Conservation (phyloP, 768 basidiomycete genomes). For the Tylopilus vinaceipallidus region DNA sequence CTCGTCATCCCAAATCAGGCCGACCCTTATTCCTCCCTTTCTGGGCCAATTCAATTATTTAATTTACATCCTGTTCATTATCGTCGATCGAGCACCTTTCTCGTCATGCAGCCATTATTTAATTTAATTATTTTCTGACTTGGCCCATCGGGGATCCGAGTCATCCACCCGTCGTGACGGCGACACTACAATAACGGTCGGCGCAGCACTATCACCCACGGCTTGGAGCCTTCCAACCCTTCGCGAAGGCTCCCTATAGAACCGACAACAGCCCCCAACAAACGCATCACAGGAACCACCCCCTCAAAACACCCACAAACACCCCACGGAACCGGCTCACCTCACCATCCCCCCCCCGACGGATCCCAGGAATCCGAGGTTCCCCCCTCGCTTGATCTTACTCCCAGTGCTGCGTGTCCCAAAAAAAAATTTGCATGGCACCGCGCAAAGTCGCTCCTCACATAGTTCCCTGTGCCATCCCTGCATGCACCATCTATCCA, state of each 20-base stretch:
- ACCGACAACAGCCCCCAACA: slow-evolving; percentile 8
- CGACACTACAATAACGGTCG: slow-evolving; percentile 8
- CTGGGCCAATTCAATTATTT: slow-evolving; percentile 31
- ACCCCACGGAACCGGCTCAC: slow-evolving; percentile 30
- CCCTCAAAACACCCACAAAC: slow-evolving; percentile 12
- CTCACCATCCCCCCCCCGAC: slow-evolving; percentile 13
- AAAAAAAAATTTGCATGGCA: no score
- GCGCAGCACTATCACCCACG: slow-evolving; percentile 16
- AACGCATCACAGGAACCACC: slow-evolving; percentile 26
- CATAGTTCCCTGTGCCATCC: slow-evolving; percentile 1
- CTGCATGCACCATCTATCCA: slow-evolving; percentile 18
- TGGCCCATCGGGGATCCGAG: slow-evolving; percentile 5
- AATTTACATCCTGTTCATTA: slow-evolving; percentile 33
- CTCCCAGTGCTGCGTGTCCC: no score
- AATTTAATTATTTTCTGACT: slow-evolving; percentile 11
- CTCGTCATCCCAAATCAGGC: slow-evolving; percentile 9
- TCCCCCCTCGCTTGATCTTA: slow-evolving; percentile 6
- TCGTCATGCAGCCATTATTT: slow-evolving; percentile 23
- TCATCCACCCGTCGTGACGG: slow-evolving; percentile 11
- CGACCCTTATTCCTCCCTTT: slow-evolving; percentile 18
- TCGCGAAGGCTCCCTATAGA: slow-evolving; percentile 17
- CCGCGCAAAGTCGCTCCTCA: slow-evolving; percentile 2
- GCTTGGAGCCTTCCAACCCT: not conserved
- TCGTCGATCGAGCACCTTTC: slow-evolving; percentile 32
- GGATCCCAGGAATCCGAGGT: slow-evolving; percentile 16